Percentiles rank a stretch among this genome's conserved stretches.
These are phyloP conservation scores for Boletellus emodensis DNA, from an alignment of 768 basidiomycete species.

Conservation along the genomic window DNA sequence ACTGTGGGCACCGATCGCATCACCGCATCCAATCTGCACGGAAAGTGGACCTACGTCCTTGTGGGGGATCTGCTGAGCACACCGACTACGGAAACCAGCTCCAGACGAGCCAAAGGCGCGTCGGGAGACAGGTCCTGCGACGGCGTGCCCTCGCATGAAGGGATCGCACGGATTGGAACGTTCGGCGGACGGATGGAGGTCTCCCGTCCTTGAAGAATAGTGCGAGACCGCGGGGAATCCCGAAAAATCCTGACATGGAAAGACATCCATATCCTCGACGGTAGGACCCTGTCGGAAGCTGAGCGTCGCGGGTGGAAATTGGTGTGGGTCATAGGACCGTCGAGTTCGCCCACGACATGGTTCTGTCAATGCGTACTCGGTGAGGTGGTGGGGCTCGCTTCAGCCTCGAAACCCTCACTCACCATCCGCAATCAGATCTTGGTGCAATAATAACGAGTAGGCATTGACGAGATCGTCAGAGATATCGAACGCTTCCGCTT, in stretches of 20 bases:
- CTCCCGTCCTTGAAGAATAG: neutral
- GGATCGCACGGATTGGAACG: neutral
- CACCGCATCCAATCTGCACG: neutral
- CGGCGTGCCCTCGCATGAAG: neutral
- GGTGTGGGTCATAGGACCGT: neutral
- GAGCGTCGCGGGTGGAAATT: no score
- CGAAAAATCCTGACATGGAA: neutral
- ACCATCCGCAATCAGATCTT: neutral
- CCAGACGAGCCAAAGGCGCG: neutral
- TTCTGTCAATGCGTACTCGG: neutral
- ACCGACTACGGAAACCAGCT: neutral
- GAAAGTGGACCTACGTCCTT: conserved; percentile 1
- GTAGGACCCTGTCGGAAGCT: neutral
- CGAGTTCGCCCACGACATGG: neutral
- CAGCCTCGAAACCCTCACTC: neutral
- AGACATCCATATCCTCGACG: neutral
- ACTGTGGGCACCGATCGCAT: neutral
- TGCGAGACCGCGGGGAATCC: no score
- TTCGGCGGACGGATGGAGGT: neutral
- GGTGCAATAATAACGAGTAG: neutral
- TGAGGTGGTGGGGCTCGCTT: neutral
- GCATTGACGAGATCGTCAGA: neutral
- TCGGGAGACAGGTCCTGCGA: neutral
- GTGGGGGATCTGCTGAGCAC: neutral
- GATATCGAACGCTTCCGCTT: neutral